Evolutionary conservation across 1,139 yeast species (phyloP), one percentile per base, ranked within the genome.

Genomic region (Saccharomyces hybrid): DNA sequence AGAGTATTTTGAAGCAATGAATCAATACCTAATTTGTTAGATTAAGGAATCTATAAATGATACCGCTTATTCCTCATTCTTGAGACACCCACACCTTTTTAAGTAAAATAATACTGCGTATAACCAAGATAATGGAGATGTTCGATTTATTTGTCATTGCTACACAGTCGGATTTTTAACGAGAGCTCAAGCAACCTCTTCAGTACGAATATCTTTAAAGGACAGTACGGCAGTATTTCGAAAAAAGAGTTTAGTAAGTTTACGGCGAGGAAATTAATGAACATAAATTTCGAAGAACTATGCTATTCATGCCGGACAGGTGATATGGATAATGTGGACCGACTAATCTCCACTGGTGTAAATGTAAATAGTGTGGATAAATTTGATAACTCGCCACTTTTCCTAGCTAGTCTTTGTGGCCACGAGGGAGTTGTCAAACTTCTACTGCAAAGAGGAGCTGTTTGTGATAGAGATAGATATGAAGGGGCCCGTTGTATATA

Each of bases 401-500:
- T 84, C 57, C 70, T 86, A 31, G 88, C 90, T 8, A 81, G 88
- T 29, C 65, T 87, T 11, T 86, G 95, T 71, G 95, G 95, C 0
- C 93, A 86, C 67, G 78, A 76, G 58, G 72, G 73, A 1, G 76
- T 86, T 7, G 95, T 87, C 14, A 76, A 74, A 56, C 69, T 83
- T 53, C 71, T 87, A 31, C 72, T 87, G 9, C 76, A 83, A 52
- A 71, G 79, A 52, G 95, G 95, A 6, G 90, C 95, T 0, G 76
- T 82, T 1, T 85, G 91, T 68, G 91, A 86, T 66, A 75, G 90
- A 64, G 93, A 86, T 64, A 83, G 90, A 21, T 83, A 82, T 64
- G 88, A 86, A 68, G 95, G 95, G 2, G 89, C 86, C 9, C 75
- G 95, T 49, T 86, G 93, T 60, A 76, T 86, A 1, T 86, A 87